These are phyloP conservation scores for Setomelanomma holmii DNA, from an alignment of 2,329 filamentous ascomycete genomes.

Conservation along the genomic window DNA sequence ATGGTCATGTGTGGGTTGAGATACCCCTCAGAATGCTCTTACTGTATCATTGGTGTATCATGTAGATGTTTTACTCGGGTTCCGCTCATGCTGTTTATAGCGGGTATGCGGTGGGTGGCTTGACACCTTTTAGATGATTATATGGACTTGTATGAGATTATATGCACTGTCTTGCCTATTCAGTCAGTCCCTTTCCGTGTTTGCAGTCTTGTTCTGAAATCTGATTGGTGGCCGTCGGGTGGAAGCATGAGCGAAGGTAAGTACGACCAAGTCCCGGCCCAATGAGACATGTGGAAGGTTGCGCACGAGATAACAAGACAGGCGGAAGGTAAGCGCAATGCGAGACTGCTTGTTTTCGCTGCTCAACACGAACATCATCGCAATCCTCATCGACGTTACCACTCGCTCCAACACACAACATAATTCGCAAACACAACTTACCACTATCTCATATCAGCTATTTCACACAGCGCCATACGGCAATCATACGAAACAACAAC, in stretches of 20 bases:
- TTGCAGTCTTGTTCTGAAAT: too few relatives aligned
- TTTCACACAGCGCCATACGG: not conserved
- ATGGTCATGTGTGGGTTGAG: constrained; percentile 1
- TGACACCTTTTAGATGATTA: constrained; percentile 21
- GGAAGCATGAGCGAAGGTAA: too few relatives aligned
- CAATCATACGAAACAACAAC: too few relatives aligned
- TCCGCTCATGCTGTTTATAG: constrained; percentile 2
- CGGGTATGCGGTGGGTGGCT: constrained; percentile 4
- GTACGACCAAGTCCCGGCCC: too few relatives aligned
- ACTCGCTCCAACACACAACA: not conserved
- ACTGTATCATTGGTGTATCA: constrained; percentile 8
- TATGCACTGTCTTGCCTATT: not conserved
- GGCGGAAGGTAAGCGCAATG: too few relatives aligned
- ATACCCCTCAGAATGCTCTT: constrained; percentile 5
- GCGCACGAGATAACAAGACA: too few relatives aligned
- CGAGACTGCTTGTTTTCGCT: too few relatives aligned
- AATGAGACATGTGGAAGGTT: too few relatives aligned
- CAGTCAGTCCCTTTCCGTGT: not conserved
- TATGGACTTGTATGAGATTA: constrained; percentile 29
- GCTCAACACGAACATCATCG: too few relatives aligned
- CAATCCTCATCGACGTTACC: not conserved
- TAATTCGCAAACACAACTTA: not conserved
- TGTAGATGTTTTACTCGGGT: not conserved
- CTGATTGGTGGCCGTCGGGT: too few relatives aligned
- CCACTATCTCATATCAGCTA: not conserved